Evolutionary conservation across 441 rosid genomes (phyloP).

Genomic region (Croton setiger): DNA sequence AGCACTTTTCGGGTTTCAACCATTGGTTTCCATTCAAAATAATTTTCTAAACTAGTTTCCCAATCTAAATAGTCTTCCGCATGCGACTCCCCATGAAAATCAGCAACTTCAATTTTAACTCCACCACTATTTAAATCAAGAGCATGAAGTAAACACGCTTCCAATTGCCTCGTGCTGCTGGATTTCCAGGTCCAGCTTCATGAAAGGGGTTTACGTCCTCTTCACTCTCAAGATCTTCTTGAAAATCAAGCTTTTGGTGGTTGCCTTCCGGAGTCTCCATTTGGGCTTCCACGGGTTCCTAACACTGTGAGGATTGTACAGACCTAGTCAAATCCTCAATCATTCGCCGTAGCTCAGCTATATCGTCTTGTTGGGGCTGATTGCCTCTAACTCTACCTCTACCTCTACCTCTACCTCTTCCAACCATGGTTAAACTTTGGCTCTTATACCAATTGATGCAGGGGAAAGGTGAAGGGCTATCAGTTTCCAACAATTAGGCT

Average conservation of each 20-base stretch:
- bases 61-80: conserved; percentile 9
- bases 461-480: neutral
- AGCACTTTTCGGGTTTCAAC: neutral
- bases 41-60: conserved; percentile 10
- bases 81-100: too few species aligned
- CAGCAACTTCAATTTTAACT: too few species aligned
- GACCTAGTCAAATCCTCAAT: neutral
- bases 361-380: neutral
- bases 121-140: too few species aligned
- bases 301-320: neutral
- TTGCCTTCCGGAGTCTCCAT: conserved; percentile 4
- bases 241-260: neutral
- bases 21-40: conserved; percentile 6
- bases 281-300: conserved; percentile 11
- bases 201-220: neutral
- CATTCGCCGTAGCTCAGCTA: neutral
- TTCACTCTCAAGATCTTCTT: conserved; percentile 4
- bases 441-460: neutral
- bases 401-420: neutral
- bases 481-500: neutral
- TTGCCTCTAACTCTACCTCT: neutral
- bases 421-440: neutral
- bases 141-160: too few species aligned
- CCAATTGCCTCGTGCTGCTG: too few species aligned
- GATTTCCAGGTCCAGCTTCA: too few species aligned